Evolutionary conservation across 495 filamentous ascomycete species (phyloP), one percentile per base, ranked within the genome.

Genomic region (Penicillium argentinense): DNA sequence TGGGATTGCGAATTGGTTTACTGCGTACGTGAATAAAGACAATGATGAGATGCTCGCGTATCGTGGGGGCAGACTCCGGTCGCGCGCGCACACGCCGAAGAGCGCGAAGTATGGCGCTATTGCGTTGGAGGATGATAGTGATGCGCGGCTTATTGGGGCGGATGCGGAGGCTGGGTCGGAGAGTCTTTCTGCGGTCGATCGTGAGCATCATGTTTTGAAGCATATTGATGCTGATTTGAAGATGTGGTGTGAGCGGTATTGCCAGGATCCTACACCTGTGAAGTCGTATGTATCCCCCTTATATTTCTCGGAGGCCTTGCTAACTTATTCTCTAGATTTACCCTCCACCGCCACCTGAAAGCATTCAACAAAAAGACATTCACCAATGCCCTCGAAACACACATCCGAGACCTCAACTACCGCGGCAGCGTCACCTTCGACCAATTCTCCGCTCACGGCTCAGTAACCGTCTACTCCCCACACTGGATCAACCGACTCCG

Each of bases 401-500:
- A 73, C 9, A 66, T 76, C 13, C 72, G 71, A 26, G 44, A 57
- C 8, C 60, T 67, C 17, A 73, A 73, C 46, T 76, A 76, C 54
- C 62, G 51, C 30, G 73, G 73, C 47, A 45, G 54, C 6, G 55
- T 74, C 19, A 23, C 16, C 30, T 52, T 71, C 39, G 37, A 24
- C 0, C 48, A 59, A 3, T 32, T 42, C 1, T 42, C 60, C 24
- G 52, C 58, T 17, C 58, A 72, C 49, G 28, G 51, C 16, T 56
- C 54, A 2, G 49, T 74, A 25, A 68, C 63, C 13, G 44, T 76
- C 26, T 74, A 73, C 50, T 76, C 73, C 2, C 69, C 72, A 13
- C 73, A 75, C 43, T 74, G 69, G 69, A 68, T 75, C 45, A 76
- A 76, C 52, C 62, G 49, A 0, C 47, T 68, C 2, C 67, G 72